Conservation (phyloP, 108 stramenopile genomes). For the Nitzschia sp. region DNA sequence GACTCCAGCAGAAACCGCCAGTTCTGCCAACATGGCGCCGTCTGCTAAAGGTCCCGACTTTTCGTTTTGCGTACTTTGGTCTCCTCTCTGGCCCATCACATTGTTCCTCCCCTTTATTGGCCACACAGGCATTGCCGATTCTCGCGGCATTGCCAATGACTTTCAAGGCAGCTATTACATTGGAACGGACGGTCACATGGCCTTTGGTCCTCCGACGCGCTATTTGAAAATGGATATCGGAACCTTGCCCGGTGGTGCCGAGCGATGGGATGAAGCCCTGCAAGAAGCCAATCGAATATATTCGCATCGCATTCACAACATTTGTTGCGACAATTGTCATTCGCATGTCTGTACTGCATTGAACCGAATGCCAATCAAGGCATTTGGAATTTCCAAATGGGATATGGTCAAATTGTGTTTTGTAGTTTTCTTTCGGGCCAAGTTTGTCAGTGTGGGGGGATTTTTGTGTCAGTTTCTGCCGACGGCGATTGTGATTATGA, state of each 20-base stretch:
- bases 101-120: constrained; percentile 93
- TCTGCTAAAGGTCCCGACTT: constrained; percentile 47
- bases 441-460: constrained; percentile 62
- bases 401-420: constrained; percentile 95
- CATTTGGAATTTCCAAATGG: constrained; percentile 74
- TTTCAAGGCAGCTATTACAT: constrained; percentile 96
- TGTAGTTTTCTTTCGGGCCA: constrained; percentile 86
- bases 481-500: constrained; percentile 8
- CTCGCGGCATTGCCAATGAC: constrained; percentile 85
- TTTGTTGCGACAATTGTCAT: constrained; percentile 93
- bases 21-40: no score
- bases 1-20: no score
- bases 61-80: constrained; percentile 81
- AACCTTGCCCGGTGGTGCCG: constrained; percentile 32
- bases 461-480: constrained; percentile 71
- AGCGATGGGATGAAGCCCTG: constrained; percentile 78
- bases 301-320: constrained; percentile 91
- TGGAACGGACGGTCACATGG: constrained; percentile 77
- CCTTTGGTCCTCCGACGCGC: constrained; percentile 71
- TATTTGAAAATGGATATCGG: constrained; percentile 52
- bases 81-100: constrained; percentile 90
- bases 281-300: constrained; percentile 85
- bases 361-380: constrained; percentile 72
- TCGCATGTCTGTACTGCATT: constrained; percentile 94
- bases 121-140: constrained; percentile 94